phyloP scores from a whole-genome alignment of 305 asterid species.

The Fraxinus sp. region DNA sequence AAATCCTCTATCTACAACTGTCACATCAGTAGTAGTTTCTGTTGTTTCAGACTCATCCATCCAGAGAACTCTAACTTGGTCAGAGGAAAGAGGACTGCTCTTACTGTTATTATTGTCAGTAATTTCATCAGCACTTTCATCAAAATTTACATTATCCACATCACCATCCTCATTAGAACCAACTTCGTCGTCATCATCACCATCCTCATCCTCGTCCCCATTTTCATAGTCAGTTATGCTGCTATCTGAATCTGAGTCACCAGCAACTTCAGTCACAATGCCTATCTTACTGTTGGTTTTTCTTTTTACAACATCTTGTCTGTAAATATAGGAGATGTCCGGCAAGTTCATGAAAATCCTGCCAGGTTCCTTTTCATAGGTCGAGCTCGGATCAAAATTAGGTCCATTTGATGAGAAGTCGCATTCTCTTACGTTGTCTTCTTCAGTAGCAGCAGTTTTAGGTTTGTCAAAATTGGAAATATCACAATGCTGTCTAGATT shows the following conservation, averaged over 20 bases:
- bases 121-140: constrained; percentile 37
- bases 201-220: constrained; percentile 47
- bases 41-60: constrained; percentile 72
- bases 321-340: constrained; percentile 56
- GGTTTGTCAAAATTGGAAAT: constrained; percentile 23
- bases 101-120: constrained; percentile 41
- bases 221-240: constrained; percentile 65
- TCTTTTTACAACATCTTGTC: constrained; percentile 81
- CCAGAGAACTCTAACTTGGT: constrained; percentile 86
- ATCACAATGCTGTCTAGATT: constrained; percentile 44
- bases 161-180: constrained; percentile 39
- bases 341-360: constrained; percentile 50
- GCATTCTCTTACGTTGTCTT: constrained; percentile 28
- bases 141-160: constrained; percentile 30
- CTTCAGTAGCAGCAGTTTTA: constrained; percentile 23
- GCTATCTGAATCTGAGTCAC: constrained; percentile 89
- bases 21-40: constrained; percentile 52
- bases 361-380: constrained; percentile 37
- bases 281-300: constrained; percentile 57
- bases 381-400: constrained; percentile 34
- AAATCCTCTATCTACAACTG: constrained; percentile 78
- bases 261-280: constrained; percentile 82
- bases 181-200: constrained; percentile 41
- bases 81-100: constrained; percentile 51
- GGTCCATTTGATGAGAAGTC: constrained; percentile 31